Base-by-base conservation (phyloP, 192 early-diverging fungal species). In the Allomyces macrogynus region DNA sequence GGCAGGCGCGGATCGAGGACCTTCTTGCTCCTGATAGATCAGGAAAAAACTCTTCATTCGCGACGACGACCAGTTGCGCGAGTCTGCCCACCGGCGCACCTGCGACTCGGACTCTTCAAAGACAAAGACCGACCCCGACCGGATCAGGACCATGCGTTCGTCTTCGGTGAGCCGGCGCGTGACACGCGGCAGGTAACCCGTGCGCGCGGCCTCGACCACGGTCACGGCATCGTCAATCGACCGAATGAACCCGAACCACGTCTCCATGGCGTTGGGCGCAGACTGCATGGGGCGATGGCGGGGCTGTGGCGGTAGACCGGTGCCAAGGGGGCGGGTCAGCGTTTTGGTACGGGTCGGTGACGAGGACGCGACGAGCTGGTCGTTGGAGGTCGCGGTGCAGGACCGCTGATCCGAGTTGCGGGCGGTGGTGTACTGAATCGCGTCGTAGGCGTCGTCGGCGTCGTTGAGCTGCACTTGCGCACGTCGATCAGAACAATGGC, bases 71-170 rank as follows among this genome's bases (percentile, higher is more conserved):
- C 92, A 94, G 61, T 81, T 85, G 69, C 86, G 82, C 20, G 90
- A 90, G 71, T 94, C 92, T 0, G 92, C 92, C 92, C 92, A 94
- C 43, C 92, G 80, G 68, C 87, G 76, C 84, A 94, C 92, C n/a
- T 89, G 90, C 62, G 84, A 84, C 71, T 94, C 90, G 64, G 85
- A 75, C 75, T 94, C 92, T 68, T 94, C 92, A 84, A 89, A 92
- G 43, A 87, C 86, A 77, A 90, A 94, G 25, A 92, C 84, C 7
- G 90, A 88, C 1, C 90, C 90, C 1, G 92, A 90, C 60, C 80
- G 75, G 63, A 94, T 88, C 61, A 81, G 76, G 20, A 79, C 78
- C 16, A n/a, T n/a, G 54, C 90, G 83, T 76, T 94, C 92, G 23
- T 81, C 84, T 32, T 91, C 89, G 43, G 87, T 85, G 20, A 94